A percentile compares a stretch with the other conserved stretches of the same genome.
These are phyloP conservation scores for Pelargonium australe DNA, from an alignment of 441 rosid genomes.

Conservation along the genomic window DNA sequence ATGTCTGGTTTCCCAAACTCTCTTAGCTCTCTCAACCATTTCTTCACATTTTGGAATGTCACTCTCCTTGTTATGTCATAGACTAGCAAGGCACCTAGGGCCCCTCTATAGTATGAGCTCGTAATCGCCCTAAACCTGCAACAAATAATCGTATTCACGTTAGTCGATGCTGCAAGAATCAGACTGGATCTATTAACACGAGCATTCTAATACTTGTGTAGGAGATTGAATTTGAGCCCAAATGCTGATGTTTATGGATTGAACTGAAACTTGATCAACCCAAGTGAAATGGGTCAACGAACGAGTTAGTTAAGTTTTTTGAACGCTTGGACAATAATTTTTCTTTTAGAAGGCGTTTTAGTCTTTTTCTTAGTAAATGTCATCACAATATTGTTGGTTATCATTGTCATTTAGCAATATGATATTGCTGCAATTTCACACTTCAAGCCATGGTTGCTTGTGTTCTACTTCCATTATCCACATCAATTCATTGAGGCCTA, in stretches of 20 bases:
- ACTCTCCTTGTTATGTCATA: conserved; percentile 67
- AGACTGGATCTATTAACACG: too few relatives aligned
- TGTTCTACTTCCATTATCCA: background rate
- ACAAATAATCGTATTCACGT: background rate
- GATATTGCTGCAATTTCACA: background rate
- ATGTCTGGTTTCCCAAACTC: conserved; percentile 46
- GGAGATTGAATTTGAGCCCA: too few relatives aligned
- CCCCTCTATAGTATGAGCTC: conserved; percentile 87
- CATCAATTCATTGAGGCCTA: background rate
- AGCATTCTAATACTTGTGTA: too few relatives aligned
- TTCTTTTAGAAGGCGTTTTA: too few relatives aligned
- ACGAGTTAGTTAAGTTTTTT: too few relatives aligned
- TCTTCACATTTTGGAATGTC: conserved; percentile 49
- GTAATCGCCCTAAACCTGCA: conserved; percentile 85
- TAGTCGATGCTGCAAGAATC: background rate
- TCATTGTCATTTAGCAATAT: background rate
- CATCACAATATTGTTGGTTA: background rate
- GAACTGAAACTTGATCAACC: too few relatives aligned
- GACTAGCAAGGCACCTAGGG: conserved; percentile 69
- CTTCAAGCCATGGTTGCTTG: background rate
- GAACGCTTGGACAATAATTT: too few relatives aligned
- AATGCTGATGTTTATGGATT: too few relatives aligned
- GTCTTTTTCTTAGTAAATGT: too few relatives aligned
- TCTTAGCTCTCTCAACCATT: conserved; percentile 66
- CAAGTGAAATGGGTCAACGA: too few relatives aligned